Base-by-base conservation (phyloP, 1,139 yeast genomes). In the Pichia sorboxylosa region DNA sequence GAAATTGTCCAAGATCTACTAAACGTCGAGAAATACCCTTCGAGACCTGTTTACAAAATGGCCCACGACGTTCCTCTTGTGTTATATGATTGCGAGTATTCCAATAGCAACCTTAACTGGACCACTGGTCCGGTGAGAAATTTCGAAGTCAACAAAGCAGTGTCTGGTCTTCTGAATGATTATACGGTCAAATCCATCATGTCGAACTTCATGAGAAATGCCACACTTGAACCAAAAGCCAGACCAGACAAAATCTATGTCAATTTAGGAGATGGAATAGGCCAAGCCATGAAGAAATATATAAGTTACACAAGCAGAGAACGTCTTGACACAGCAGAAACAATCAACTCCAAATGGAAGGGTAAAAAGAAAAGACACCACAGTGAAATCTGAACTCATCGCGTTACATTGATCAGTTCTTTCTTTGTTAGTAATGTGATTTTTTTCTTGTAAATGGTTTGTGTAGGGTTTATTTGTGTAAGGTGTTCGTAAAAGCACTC, bases 31-130 rank as follows among this genome's bases (percentile, higher is more conserved):
- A 61, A 58, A 32, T 69, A 59, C 36, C 85, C 94, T 0, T 59
- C 72, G 16, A 73, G 79, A 42, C 99, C 99, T 0, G 58, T 66
- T 10, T 92, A 79, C 51, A 92, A 78, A 36, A 83, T 90, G 84
- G 97, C 95, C 2, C 71, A 80, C 46, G 97, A 90, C 44, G 61
- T 80, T n/a, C 98, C 98, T 1, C 62, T 92, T 44, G 78, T 90
- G 4, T 59, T 92, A 26, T 87, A 78, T 51, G 94, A 90, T 50
- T 90, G 97, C 54, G 73, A 69, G n/a, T 90, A 71, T 50, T 68
- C 71, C 4, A 61, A 59, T 3, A 17, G 31, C 1, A 64, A 62
- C 3, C 65, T 85, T 61, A 76, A 74, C 42, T 87, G 96, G 96
- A 50, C 39, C 38, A 24, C 32, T 6, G 39, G 44, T 3, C 41